Percentiles rank a stretch among this genome's conserved stretches.
Evolutionary conservation across 768 basidiomycete species (phyloP).

Genomic region (Melanogaster broomeanus): DNA sequence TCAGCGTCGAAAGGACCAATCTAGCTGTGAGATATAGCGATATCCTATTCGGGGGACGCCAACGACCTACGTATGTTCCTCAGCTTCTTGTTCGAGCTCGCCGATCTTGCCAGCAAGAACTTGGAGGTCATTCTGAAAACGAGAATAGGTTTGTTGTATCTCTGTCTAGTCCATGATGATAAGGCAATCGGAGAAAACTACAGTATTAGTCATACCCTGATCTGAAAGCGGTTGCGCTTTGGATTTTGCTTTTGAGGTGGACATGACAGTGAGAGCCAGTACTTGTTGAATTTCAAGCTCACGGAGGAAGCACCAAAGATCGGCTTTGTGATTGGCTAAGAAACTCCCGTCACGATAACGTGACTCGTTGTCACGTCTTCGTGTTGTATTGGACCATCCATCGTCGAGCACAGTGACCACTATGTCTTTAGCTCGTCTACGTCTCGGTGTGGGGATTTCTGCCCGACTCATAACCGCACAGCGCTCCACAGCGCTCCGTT

Average conservation of each 20-base stretch:
- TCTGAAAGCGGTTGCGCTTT: conserved; percentile 62
- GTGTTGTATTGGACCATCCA: conserved; percentile 27
- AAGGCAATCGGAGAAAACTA: conserved; percentile 22
- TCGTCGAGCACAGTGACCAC: conserved; percentile 30
- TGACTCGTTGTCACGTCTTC: conserved; percentile 28
- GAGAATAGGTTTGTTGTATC: conserved; percentile 79
- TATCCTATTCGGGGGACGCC: background rate
- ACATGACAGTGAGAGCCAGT: conserved; percentile 35
- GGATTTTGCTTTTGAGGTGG: conserved; percentile 56
- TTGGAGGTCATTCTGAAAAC: conserved; percentile 86
- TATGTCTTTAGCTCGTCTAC: conserved; percentile 61
- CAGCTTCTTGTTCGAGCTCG: conserved; percentile 93
- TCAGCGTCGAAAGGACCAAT: conserved; percentile 84
- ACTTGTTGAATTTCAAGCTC: conserved; percentile 9
- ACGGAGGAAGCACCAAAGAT: too few species aligned
- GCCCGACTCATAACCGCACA: conserved; percentile 38
- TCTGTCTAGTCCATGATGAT: conserved; percentile 62
- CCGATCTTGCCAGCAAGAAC: conserved; percentile 92
- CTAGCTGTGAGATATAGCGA: conserved; percentile 41
- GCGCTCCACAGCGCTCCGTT: conserved; percentile 31
- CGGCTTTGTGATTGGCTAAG: conserved; percentile 35
- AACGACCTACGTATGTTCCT: conserved; percentile 83
- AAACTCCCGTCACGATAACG: conserved; percentile 20
- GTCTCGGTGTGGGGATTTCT: conserved; percentile 53
- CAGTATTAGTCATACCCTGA: conserved; percentile 56